Percentiles rank a stretch among this genome's conserved stretches.
These are phyloP conservation scores for Neofusicoccum ribis DNA, from an alignment of 2,329 filamentous ascomycete species.

Conservation along the genomic window DNA sequence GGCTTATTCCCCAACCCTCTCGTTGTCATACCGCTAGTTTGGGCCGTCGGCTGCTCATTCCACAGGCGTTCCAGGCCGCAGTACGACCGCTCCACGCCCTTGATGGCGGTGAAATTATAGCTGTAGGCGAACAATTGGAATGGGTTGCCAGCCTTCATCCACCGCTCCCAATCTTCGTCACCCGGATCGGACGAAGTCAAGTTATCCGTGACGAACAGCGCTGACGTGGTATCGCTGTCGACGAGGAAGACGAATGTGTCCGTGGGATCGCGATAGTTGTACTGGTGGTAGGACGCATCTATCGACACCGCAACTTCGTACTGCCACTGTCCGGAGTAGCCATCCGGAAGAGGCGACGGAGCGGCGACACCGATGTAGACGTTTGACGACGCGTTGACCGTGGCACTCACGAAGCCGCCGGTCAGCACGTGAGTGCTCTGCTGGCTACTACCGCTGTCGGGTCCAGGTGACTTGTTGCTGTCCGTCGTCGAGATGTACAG, in stretches of 20 bases:
- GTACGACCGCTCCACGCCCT: conserved; percentile 75
- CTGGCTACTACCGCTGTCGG: conserved; percentile 51
- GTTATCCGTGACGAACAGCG: conserved; percentile 76
- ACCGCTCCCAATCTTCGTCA: conserved; percentile 53
- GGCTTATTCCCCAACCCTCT: conserved; percentile 66
- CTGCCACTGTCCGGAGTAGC: conserved; percentile 67
- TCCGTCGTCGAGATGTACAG: conserved; percentile 72
- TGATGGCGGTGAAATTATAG: conserved; percentile 57
- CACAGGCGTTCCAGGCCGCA: conserved; percentile 74
- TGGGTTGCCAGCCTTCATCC: conserved; percentile 58
- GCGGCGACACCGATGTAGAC: conserved; percentile 78
- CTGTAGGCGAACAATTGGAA: conserved; percentile 79
- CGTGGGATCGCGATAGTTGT: conserved; percentile 52
- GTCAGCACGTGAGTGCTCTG: conserved; percentile 54
- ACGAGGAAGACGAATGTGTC: conserved; percentile 68
- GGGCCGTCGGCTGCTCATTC: conserved; percentile 53
- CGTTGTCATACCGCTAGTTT: conserved; percentile 65
- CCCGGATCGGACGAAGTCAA: conserved; percentile 56
- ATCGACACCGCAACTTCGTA: conserved; percentile 81
- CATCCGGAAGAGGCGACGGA: conserved; percentile 57
- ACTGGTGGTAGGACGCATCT: conserved; percentile 74
- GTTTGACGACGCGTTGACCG: conserved; percentile 61
- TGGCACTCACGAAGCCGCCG: conserved; percentile 69
- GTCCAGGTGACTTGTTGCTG: conserved; percentile 66
- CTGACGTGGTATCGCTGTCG: conserved; percentile 78